Conservation (phyloP, 306 rosid genomes). For the Lathyrus sativus region DNA sequence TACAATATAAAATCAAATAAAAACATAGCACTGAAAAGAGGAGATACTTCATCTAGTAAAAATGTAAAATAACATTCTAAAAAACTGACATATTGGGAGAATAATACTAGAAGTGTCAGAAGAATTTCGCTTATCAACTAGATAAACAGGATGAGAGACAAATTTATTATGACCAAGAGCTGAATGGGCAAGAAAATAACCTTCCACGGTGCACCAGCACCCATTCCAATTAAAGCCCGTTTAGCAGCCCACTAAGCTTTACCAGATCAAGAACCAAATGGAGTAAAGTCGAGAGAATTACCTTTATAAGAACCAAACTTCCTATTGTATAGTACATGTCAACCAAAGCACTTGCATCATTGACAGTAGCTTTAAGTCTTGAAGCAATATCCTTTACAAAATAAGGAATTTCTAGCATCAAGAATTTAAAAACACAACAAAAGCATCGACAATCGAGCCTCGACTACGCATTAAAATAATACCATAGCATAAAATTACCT, state of each 20-base stretch:
- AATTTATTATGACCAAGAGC: neutral
- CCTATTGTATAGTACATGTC: constrained; percentile 76
- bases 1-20: constrained; percentile 3
- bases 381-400: constrained; percentile 64
- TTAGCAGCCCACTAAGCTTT: neutral
- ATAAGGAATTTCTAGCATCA: constrained; percentile 27
- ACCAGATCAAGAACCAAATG: neutral
- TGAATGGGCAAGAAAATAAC: constrained; percentile 7
- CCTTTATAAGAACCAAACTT: constrained; percentile 81
- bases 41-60: neutral
- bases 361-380: constrained; percentile 56
- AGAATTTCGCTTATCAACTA: constrained; percentile 17
- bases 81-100: constrained; percentile 16
- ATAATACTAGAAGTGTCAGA: neutral
- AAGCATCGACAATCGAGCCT: constrained; percentile 21
- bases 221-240: constrained; percentile 1
- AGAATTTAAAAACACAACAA: constrained; percentile 35
- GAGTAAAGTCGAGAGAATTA: constrained; percentile 32
- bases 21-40: neutral
- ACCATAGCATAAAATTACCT: constrained; percentile 57
- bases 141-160: neutral
- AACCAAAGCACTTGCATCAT: constrained; percentile 67
- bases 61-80: constrained; percentile 4
- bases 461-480: constrained; percentile 20
- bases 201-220: constrained; percentile 1